These are phyloP conservation scores for Annulohypoxylon stygium DNA, from an alignment of 495 filamentous ascomycete genomes.

Conservation along the genomic window DNA sequence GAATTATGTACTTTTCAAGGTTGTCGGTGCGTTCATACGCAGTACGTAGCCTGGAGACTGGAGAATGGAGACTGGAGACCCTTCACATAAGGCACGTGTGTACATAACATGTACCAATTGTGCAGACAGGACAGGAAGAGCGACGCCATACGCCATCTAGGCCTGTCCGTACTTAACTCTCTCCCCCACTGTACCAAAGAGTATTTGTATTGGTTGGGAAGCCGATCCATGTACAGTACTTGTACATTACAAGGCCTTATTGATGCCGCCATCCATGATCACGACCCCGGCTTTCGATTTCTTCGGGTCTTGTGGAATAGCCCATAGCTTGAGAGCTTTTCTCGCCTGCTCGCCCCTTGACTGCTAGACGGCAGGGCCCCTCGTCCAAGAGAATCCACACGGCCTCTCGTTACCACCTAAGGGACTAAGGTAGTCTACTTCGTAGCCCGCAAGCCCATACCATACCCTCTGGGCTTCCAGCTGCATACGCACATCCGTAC, in stretches of 20 bases:
- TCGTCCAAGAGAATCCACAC: slow-evolving; percentile 34
- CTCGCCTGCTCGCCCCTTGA: slow-evolving; percentile 29
- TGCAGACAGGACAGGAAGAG: slow-evolving; percentile 6
- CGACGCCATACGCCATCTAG: slow-evolving; percentile 27
- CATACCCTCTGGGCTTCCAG: slow-evolving; percentile 7
- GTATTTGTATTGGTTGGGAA: slow-evolving; percentile 42
- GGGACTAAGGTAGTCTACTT: slow-evolving; percentile 23
- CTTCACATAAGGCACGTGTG: slow-evolving; percentile 14
- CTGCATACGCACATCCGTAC: slow-evolving; percentile 22
- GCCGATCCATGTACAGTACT: slow-evolving; percentile 42
- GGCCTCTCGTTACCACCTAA: slow-evolving; percentile 27
- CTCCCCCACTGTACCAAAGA: slow-evolving; percentile 42
- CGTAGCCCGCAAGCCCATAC: slow-evolving; percentile 9
- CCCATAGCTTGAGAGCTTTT: slow-evolving; percentile 30
- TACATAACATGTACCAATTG: slow-evolving; percentile 25
- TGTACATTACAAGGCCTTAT: slow-evolving; percentile 32
- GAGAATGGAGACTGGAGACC: not conserved
- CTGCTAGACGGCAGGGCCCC: slow-evolving; percentile 3
- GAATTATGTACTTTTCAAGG: not conserved
- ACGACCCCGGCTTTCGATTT: slow-evolving; percentile 34
- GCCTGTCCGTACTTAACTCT: slow-evolving; percentile 31
- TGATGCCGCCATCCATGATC: slow-evolving; percentile 45
- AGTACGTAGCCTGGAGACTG: not conserved
- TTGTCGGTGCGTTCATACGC: not conserved
- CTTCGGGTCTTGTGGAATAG: slow-evolving; percentile 36